These are phyloP conservation scores for Verticillium isaacii DNA, from an alignment of 2,329 filamentous ascomycete species.

Conservation along the genomic window DNA sequence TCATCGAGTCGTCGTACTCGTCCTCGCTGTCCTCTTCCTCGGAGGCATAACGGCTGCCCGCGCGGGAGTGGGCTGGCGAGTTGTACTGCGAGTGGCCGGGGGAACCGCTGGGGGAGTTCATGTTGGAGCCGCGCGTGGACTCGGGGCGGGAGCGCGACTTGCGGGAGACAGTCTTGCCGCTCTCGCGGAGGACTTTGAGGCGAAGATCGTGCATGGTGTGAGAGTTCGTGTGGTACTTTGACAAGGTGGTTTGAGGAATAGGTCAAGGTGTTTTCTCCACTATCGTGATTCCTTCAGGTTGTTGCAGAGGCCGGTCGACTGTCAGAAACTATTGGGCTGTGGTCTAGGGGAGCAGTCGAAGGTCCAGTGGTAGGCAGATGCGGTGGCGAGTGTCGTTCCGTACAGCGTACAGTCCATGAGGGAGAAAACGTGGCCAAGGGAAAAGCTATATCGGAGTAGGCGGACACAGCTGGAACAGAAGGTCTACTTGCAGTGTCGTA, in stretches of 20 bases:
- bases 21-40: constrained; percentile 58
- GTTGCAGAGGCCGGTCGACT: background rate
- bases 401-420: background rate
- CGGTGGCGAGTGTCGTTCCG: background rate
- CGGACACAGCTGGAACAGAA: background rate
- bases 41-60: constrained; percentile 57
- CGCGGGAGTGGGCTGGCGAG: constrained; percentile 55
- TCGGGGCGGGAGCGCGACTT: constrained; percentile 58
- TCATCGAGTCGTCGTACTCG: constrained; percentile 44
- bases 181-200: constrained; percentile 64
- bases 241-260: background rate
- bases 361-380: background rate
- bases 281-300: background rate
- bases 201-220: constrained; percentile 56
- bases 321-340: background rate
- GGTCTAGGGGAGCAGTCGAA: background rate
- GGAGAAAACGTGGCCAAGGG: background rate
- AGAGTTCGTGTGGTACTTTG: background rate
- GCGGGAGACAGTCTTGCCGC: constrained; percentile 66
- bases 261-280: background rate
- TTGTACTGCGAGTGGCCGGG: constrained; percentile 51
- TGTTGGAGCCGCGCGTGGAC: constrained; percentile 53
- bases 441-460: background rate
- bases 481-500: background rate
- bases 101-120: constrained; percentile 52